A percentile compares a stretch with the other conserved stretches of the same genome.
phyloP scores from a whole-genome alignment of 345 rosid genomes.

The Mercurialis annua region DNA sequence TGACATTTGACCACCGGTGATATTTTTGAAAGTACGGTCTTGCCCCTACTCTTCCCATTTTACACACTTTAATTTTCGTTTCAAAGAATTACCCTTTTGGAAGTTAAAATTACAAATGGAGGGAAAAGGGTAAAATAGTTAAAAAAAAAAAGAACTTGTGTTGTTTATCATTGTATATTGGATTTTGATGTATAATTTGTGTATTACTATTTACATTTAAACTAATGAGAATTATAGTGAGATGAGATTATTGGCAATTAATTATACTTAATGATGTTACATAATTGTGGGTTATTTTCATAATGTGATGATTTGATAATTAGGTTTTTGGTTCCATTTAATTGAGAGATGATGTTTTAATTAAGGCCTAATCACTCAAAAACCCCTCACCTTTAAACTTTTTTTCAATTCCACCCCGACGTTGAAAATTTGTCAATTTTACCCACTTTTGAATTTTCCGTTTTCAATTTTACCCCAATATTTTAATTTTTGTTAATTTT shows the following conservation, averaged over 20 bases:
- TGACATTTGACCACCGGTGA: slow-evolving; percentile 7
- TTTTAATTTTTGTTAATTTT: no score
- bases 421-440: no score
- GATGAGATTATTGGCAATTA: background rate
- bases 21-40: slow-evolving; percentile 20
- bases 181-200: slow-evolving; percentile 6
- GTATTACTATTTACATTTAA: background rate
- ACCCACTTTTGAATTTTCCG: no score
- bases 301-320: no score
- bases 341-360: background rate
- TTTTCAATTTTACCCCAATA: no score
- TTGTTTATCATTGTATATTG: background rate
- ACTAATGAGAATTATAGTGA: background rate
- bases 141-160: background rate
- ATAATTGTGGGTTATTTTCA: background rate
- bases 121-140: no score
- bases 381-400: no score
- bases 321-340: background rate
- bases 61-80: background rate
- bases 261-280: background rate
- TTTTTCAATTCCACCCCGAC: no score
- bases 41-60: slow-evolving; percentile 21
- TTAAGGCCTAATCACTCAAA: no score
- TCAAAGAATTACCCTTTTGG: background rate
- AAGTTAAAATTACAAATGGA: background rate